These are phyloP conservation scores for Suillus plorans DNA, from an alignment of 768 basidiomycete species.

Conservation along the genomic window DNA sequence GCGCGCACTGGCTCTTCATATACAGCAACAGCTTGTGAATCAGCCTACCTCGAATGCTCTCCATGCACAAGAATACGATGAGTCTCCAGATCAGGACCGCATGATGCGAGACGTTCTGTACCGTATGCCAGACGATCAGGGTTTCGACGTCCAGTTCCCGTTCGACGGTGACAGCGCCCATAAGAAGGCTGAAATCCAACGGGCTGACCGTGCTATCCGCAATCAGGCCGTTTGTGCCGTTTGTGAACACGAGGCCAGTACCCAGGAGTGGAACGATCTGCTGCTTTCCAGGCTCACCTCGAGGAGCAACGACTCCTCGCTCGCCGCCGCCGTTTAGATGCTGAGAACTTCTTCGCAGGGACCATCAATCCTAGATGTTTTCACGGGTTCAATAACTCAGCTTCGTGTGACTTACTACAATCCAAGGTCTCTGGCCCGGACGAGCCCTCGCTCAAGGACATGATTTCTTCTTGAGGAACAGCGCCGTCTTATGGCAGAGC, in stretches of 20 bases:
- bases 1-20: background rate
- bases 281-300: background rate
- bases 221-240: background rate
- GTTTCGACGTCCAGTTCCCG: background rate
- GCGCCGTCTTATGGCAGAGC: slow-evolving; percentile 6
- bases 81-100: background rate
- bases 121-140: background rate
- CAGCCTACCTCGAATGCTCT: slow-evolving; percentile 6
- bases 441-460: background rate
- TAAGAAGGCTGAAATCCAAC: background rate
- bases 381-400: background rate
- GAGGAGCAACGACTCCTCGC: background rate
- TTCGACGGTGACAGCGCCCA: background rate
- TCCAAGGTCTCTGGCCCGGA: background rate
- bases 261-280: background rate
- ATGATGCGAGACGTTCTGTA: background rate
- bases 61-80: slow-evolving; percentile 1
- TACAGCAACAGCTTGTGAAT: background rate
- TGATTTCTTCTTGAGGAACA: background rate
- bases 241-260: slow-evolving; percentile 1
- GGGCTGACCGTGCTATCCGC: background rate
- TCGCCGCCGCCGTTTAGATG: background rate
- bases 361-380: background rate
- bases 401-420: background rate
- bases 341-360: background rate